These are phyloP conservation scores for Odonthalia washingtoniensis DNA, from an alignment of 31 red algal species.

Conservation along the genomic window DNA sequence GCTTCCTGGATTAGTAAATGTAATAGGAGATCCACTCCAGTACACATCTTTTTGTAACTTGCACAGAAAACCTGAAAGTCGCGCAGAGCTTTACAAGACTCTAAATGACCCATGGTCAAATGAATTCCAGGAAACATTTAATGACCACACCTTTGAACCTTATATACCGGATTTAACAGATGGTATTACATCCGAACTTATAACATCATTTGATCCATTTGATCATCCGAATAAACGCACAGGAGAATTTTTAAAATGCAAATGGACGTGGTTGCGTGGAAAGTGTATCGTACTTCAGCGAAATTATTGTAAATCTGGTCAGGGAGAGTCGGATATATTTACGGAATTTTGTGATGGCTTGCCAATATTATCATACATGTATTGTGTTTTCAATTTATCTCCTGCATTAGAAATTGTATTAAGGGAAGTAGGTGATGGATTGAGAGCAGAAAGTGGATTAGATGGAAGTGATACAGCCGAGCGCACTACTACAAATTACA, in stretches of 20 bases:
- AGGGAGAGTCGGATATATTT: constrained; percentile 33
- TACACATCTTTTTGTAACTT: neutral
- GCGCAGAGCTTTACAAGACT: constrained; percentile 26
- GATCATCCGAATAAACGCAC: neutral
- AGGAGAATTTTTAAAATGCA: constrained; percentile 25
- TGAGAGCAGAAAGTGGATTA: neutral
- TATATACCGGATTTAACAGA: no score
- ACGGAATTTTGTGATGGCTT: constrained; percentile 31
- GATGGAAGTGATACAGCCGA: neutral
- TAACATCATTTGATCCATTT: no score
- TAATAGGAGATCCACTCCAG: no score
- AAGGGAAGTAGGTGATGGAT: neutral
- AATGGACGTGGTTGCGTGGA: constrained; percentile 37
- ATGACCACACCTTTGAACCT: constrained; percentile 13
- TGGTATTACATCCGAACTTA: no score
- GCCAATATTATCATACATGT: no score
- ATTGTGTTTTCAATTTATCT: no score
- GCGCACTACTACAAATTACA: neutral
- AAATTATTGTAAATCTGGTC: constrained; percentile 29
- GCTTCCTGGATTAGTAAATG: no score
- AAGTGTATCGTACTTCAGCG: constrained; percentile 17
- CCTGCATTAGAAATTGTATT: constrained; percentile 60
- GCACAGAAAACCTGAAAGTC: neutral
- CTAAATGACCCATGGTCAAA: constrained; percentile 33
- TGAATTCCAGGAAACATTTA: constrained; percentile 37